Evolutionary conservation across 1,284 basidiomycete species (phyloP).

Genomic region (Microbotryum scabiosae): DNA sequence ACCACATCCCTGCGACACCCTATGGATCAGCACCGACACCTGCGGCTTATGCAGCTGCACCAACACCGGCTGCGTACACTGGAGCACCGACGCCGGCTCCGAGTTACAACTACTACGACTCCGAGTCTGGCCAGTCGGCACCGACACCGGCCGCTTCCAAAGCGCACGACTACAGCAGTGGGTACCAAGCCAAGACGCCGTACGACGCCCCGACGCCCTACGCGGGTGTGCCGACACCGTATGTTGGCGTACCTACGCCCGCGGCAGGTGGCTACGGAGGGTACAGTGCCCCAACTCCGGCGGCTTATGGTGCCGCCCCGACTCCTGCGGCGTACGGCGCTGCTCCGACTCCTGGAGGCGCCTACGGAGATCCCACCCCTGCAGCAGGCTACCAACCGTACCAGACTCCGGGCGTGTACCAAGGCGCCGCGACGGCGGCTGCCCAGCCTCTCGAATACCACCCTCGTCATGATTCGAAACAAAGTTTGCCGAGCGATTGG

Average conservation of each 20-base stretch:
- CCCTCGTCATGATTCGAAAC: conserved; percentile 10
- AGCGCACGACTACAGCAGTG: not conserved
- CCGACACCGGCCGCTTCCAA: conserved; percentile 36
- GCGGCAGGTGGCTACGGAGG: conserved; percentile 20
- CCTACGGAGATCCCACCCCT: conserved; percentile 41
- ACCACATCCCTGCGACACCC: conserved; percentile 5
- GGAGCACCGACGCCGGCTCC: conserved; percentile 21
- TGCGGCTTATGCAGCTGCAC: not conserved
- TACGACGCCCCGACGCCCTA: conserved; percentile 28
- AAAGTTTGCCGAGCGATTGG: conserved; percentile 21
- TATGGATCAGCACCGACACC: conserved; percentile 20
- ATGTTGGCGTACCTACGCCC: conserved; percentile 32
- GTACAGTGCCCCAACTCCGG: conserved; percentile 22
- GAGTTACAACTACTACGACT: conserved; percentile 10
- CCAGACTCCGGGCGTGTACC: conserved; percentile 29
- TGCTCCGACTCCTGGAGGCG: conserved; percentile 35
- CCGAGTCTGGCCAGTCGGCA: conserved; percentile 24
- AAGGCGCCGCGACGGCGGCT: conserved; percentile 27
- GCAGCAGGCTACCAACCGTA: conserved; percentile 37
- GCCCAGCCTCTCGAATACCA: conserved; percentile 23
- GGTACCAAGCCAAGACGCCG: conserved; percentile 6
- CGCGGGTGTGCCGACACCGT: conserved; percentile 31
- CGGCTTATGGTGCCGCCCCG: conserved; percentile 21
- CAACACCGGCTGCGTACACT: not conserved
- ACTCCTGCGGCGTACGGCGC: conserved; percentile 21